A percentile compares a stretch with the other conserved stretches of the same genome.
phyloP scores from a whole-genome alignment of 2,329 filamentous ascomycete species.

The Penicillium sp. region DNA sequence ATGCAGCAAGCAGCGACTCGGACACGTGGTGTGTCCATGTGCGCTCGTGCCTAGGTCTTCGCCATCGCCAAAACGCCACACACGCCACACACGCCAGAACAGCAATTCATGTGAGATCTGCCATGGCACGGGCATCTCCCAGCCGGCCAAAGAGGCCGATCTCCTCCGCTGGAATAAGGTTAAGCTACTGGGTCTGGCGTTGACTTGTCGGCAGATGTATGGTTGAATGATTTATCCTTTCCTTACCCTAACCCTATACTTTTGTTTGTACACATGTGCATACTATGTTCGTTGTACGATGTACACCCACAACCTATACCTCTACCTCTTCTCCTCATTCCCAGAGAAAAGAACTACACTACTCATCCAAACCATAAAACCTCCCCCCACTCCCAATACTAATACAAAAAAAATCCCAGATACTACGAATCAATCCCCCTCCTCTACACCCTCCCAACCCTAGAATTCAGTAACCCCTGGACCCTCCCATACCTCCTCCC shows the following conservation, averaged over 20 bases:
- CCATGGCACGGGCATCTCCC: slow-evolving; percentile 29
- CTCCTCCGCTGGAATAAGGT: slow-evolving; percentile 1
- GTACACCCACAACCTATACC: not conserved
- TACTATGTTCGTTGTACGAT: not conserved
- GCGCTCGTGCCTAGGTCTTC: not conserved
- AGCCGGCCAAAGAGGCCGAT: slow-evolving; percentile 28
- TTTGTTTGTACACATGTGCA: not conserved
- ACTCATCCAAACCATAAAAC: not conserved
- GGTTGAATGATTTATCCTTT: not conserved
- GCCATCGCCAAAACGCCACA: not conserved
- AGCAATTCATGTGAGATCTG: slow-evolving; percentile 34
- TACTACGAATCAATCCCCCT: slow-evolving; percentile 38
- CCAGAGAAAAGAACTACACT: not conserved
- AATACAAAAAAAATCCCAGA: slow-evolving; percentile 19
- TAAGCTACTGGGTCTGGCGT: slow-evolving; percentile 30
- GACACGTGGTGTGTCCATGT: slow-evolving; percentile 34
- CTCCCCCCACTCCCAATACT: not conserved
- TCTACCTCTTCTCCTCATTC: not conserved
- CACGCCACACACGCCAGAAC: not conserved
- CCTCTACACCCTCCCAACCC: slow-evolving; percentile 37
- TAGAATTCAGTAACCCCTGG: slow-evolving; percentile 45
- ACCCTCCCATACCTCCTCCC: slow-evolving; percentile 40
- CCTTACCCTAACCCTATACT: not conserved
- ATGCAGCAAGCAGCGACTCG: slow-evolving; percentile 31
- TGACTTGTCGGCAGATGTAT: slow-evolving; percentile 41